Evolutionary conservation across 495 filamentous ascomycete species (phyloP), one percentile per base, ranked within the genome.

Genomic region (Barbatosphaeria neglecta): DNA sequence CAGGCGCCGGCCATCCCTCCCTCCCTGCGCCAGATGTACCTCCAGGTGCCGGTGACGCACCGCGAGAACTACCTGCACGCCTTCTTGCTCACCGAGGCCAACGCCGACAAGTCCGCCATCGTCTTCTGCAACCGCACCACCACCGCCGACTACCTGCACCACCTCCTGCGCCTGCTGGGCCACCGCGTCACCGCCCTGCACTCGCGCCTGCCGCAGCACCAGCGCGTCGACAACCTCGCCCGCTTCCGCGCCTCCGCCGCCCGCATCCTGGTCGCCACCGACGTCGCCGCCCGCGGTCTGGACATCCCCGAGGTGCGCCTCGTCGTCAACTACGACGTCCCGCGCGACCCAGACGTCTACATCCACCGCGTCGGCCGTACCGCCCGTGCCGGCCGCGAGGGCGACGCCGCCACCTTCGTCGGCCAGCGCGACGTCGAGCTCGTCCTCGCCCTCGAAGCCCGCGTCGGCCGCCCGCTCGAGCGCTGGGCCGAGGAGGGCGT

Each of bases 361-460:
- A 87, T 99, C 49, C 92, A 99, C 65, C 83, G 92, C 18, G 90
- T 95, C 45, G 92, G 92, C 56, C 83, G 92, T 56, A 99, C 92
- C 10, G 92, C 93, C 7, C 78, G 92, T 73, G 92, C 92, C 6
- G 92, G 93, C 0, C 74, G 85, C 37, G 68, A 63, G 22, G 92
- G 92, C 57, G 81, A 87, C 47, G 81, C 83, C 2, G 80, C 96
- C 15, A 95, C 88, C 13, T 75, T 99, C 47, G 80, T 99, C 2
- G 92, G 90, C 20, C 90, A 96, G 72, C 70, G 89, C 47, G 92
- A 97, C 60, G 87, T 96, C 2, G 75, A 84, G 51, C 73, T 96
- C 6, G 77, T 97, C 16, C 70, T 89, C 41, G 86, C 84, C 6
- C 95, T 97, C 49, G 92, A 99, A 68, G 68, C 76, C 46, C 70